Evolutionary conservation across 2,329 filamentous ascomycete genomes (phyloP), one percentile per base, ranked within the genome.

Genomic region (Knufia fluminis): DNA sequence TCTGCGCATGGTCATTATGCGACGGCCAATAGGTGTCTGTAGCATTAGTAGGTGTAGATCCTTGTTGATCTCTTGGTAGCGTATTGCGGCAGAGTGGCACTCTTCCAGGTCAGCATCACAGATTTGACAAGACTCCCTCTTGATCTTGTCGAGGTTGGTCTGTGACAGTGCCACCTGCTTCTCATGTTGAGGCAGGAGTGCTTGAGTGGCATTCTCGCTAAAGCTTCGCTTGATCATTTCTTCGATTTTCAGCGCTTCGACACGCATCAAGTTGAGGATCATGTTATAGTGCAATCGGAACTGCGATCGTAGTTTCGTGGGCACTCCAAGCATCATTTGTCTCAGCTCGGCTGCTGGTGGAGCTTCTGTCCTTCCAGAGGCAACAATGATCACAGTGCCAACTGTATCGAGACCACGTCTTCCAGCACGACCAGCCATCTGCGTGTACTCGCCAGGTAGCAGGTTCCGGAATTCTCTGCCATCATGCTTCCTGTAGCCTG

Each of bases 181-280:
- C 68, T 98, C 90, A 60, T 97, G 91, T 66, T 97, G 90, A 0
- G 92, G 92, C 1, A 97, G 73, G 10, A 97, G 70, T 54, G 94
- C 90, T 63, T 98, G 92, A 0, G 91, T 97, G 20, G 91, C 91
- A 67, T 98, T 92, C 66, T 98, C 92, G 46, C 91, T 96, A 73
- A 98, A 98, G 66, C 90, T 96, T 57, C 92, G 85, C 76, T 98
- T 98, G 73, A 98, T 98, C 92, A 98, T 98, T 68, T 98, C 92
- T 66, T 98, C 92, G 59, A 98, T 97, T 71, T 96, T 97, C 57
- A 98, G 71, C 2, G 92, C 92, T 66, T 98, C 92, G 1, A 98
- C 92, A 31, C 92, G 84, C 43, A 98, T 74, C 26, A 98, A 74
- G 62, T 97, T 98, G 24, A 98, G 73, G 53, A 98, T 98, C 92